Base-by-base conservation (phyloP, 495 filamentous ascomycete species). In the Penicillium chermesinum region DNA sequence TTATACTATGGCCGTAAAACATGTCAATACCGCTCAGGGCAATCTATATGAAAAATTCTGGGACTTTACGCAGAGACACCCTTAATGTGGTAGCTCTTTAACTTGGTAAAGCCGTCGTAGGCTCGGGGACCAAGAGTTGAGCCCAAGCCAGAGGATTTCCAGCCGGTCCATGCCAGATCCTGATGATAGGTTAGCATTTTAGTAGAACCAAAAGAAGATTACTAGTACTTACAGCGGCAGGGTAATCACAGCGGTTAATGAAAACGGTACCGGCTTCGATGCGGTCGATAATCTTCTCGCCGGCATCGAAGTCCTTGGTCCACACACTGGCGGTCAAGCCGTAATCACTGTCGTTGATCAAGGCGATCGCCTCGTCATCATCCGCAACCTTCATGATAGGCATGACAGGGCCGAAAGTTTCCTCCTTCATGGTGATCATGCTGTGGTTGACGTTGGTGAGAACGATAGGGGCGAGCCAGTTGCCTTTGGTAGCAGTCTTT, bases 161-260 rank as follows among this genome's bases (percentile, higher is more conserved):
- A 96, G 4, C 93, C 93, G 1, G 88, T 90, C 93, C 93, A 98
- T 10, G 93, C 93, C 40, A 98, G 85, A 66, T 98, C 93, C 85
- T 94, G 65, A 46, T 58, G 50, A 20, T 43, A 8, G 19, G 19
- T 66, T 58, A 63, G 57, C 39, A 52, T 21, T 32, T 44, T 16
- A 22, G 5, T 25, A 36, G n/a, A 50, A 40, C 39, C 12, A 35
- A 40, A 33, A 16, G 5, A 8, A 13, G n/a, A 17, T 7, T 35
- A 38, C 17, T 15, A 17, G n/a, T n/a, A 76, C 89, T 74, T 80
- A 95, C 89, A 43, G 91, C 90, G 66, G 82, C 87, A 2, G 93
- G 93, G 62, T 83, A 98, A 63, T 98, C 93, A 55, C 85, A 88
- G 49, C 93, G 83, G 59, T 98, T 98, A 56, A 98, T 87, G 66